Conservation (phyloP, 805 yeast genomes). For the Saccharomycopsis sp. region DNA sequence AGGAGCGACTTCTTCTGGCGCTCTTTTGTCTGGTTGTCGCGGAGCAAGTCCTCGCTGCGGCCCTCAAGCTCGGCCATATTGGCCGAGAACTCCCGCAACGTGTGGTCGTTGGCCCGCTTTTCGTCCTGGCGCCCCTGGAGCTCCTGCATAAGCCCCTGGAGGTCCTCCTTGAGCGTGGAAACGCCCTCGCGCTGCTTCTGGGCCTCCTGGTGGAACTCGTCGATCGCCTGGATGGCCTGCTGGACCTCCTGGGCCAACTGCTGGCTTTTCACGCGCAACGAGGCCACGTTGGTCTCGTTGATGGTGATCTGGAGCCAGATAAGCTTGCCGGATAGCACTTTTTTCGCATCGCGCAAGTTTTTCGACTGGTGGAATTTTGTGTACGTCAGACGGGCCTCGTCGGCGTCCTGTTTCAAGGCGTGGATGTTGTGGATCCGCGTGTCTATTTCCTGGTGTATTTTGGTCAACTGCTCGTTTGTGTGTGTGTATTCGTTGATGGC, state of each 20-base stretch:
- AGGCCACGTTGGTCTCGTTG: slow-evolving; percentile 25
- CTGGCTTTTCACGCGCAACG: slow-evolving; percentile 18
- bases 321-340: slow-evolving; percentile 40
- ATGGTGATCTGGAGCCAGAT: slow-evolving; percentile 39
- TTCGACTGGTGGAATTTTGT: slow-evolving; percentile 36
- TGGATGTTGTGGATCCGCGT: slow-evolving; percentile 34
- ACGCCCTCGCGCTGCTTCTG: slow-evolving; percentile 22
- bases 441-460: slow-evolving; percentile 35
- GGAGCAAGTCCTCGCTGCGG: slow-evolving; percentile 18
- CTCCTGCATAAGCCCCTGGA: slow-evolving; percentile 22
- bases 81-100: not conserved
- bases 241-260: slow-evolving; percentile 21
- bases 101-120: slow-evolving; percentile 19
- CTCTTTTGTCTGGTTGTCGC: slow-evolving; percentile 15
- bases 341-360: slow-evolving; percentile 33
- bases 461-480: slow-evolving; percentile 31
- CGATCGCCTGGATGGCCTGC: slow-evolving; percentile 8
- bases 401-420: slow-evolving; percentile 34
- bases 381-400: slow-evolving; percentile 37
- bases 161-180: slow-evolving; percentile 20
- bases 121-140: slow-evolving; percentile 24
- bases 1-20: slow-evolving; percentile 25
- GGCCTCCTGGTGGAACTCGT: not conserved
- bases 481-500: slow-evolving; percentile 47
- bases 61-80: slow-evolving; percentile 13